These are phyloP conservation scores for Eucalyptus sideroxylon DNA, from an alignment of 345 rosid genomes.

Conservation along the genomic window DNA sequence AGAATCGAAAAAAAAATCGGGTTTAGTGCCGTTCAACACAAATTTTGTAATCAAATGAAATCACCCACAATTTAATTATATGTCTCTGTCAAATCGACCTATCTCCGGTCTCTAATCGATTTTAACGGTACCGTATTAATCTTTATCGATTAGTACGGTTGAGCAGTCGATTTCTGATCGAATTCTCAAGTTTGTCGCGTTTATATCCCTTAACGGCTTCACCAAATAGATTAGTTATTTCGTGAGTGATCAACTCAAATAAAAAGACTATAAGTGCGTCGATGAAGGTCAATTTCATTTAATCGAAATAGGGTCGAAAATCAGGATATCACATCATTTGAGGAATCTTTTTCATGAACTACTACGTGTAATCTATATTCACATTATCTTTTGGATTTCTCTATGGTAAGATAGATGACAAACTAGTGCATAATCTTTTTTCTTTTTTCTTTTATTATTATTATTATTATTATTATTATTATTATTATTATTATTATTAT, in stretches of 20 bases:
- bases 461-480: too few relatives aligned
- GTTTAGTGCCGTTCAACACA: rapidly evolving
- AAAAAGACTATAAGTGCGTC: rapidly evolving
- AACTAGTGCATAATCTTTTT: neutral
- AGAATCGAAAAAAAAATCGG: too few relatives aligned
- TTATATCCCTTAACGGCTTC: too few relatives aligned
- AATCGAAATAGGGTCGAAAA: rapidly evolving
- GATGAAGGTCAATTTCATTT: too few relatives aligned
- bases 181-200: too few relatives aligned
- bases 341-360: neutral
- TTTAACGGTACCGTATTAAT: rapidly evolving
- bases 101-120: too few relatives aligned
- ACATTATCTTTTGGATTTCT: neutral
- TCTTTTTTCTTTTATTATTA: rapidly evolving
- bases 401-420: neutral
- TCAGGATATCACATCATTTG: neutral
- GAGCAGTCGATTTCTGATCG: too few relatives aligned
- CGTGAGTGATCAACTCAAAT: rapidly evolving
- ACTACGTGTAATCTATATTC: neutral
- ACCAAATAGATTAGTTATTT: too few relatives aligned
- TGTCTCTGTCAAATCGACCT: rapidly evolving
- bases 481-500: neutral
- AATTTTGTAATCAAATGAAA: rapidly evolving
- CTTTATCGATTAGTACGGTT: rapidly evolving
- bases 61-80: too few relatives aligned